Evolutionary conservation across 768 basidiomycete genomes (phyloP).

Genomic region (Lentinula edodes): DNA sequence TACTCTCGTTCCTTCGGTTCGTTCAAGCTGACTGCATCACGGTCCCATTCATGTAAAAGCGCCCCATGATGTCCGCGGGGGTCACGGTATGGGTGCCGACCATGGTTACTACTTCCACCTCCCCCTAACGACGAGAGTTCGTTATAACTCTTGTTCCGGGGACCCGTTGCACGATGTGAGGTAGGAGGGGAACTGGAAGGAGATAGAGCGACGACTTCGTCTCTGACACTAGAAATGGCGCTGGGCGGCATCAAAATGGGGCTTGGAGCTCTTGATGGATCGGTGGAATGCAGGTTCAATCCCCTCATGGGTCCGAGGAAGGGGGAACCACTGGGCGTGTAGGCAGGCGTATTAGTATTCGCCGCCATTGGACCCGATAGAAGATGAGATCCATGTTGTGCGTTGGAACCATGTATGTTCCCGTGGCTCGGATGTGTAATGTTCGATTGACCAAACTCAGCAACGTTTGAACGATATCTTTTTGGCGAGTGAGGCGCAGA

Average conservation of each 20-base stretch:
- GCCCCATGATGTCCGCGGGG: background rate
- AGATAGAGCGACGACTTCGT: constrained; percentile 20
- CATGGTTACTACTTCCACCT: background rate
- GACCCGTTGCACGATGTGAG: background rate
- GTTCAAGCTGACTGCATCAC: background rate
- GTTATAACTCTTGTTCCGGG: background rate
- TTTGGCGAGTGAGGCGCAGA: background rate
- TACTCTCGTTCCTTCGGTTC: background rate
- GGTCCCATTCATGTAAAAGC: background rate
- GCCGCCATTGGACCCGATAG: constrained; percentile 10
- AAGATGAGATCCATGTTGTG: constrained; percentile 10
- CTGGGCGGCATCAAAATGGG: constrained; percentile 33
- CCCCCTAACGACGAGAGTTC: background rate
- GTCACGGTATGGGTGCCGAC: constrained; percentile 7
- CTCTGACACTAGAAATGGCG: background rate
- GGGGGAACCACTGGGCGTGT: constrained; percentile 73
- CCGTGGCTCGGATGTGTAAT: constrained; percentile 12
- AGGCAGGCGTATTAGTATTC: constrained; percentile 21
- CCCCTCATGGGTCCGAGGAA: constrained; percentile 76
- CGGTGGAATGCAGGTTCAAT: constrained; percentile 67
- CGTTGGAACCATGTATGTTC: constrained; percentile 14
- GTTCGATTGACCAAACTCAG: background rate
- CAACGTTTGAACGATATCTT: background rate
- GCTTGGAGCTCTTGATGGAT: constrained; percentile 66
- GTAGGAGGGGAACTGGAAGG: constrained; percentile 26